Base-by-base conservation (phyloP, 345 rosid genomes). In the Melaleuca alternifolia region DNA sequence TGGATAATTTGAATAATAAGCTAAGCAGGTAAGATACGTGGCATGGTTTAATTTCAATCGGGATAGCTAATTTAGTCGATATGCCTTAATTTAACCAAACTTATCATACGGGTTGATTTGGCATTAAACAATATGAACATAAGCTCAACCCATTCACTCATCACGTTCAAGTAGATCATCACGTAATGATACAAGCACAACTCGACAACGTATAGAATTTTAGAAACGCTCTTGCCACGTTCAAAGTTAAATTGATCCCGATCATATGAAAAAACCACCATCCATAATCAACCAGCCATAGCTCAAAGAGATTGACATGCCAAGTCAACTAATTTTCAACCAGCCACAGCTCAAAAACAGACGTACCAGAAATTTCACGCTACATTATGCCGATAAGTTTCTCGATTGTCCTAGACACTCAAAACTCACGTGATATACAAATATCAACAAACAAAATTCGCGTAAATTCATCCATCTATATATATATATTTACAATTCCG, bases 51-150 rank as follows among this genome's bases (percentile, higher is more conserved):
- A 30, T 62, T 0, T 2, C 1, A 0, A 18, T 30, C 6, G 13
- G 18, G 5, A n/a, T n/a, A 13, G 21, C 2, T 15, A 3, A 15
- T 14, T 0, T 7, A 0, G 20, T 16, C 41, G 0, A 28, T 1
- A 0, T 0, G 0, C 28, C 20, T 62, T 10, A 1, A 14, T 61
- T 4, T 0, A 0, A 28, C 30, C 28, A 30, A 16, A 62, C 21
- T 14, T 14, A 7, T 14, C 76, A 28, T 3, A 30, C 3, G 5
- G 11, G 15, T 30, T 1, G 5, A 62, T 62, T 16, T 14, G 15
- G 21, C 5, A 62, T 28, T 7, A 30, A 28, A 33, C 1, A 0
- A 62, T 30, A 14, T 1, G 21, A 7, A 62, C 0, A 2, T 1
- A 0, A 15, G 44, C 0, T 30, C 9, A 20, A 0, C 11, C 28